Evolutionary conservation across 1,139 yeast genomes (phyloP).

Genomic region (Candida glucosophila): DNA sequence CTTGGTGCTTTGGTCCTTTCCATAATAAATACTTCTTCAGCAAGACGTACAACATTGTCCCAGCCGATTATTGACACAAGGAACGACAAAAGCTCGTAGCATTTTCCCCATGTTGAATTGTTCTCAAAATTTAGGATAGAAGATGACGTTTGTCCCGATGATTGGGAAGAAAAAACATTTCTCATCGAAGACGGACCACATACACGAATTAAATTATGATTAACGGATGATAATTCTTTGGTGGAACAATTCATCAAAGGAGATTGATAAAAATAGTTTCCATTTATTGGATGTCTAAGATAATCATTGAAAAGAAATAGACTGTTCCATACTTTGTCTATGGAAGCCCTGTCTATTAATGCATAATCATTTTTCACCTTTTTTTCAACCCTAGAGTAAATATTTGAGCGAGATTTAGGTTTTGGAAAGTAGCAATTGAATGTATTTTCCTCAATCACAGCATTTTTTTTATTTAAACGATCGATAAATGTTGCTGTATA

Average conservation of each 20-base stretch:
- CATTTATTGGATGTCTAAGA: slow-evolving; percentile 28
- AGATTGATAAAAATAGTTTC: slow-evolving; percentile 27
- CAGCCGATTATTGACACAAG: slow-evolving; percentile 33
- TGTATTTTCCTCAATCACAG: slow-evolving; percentile 22
- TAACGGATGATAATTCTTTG: slow-evolving; percentile 29
- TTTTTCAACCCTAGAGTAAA: slow-evolving; percentile 2
- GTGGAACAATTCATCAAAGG: slow-evolving; percentile 27
- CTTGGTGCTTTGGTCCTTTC: slow-evolving; percentile 2
- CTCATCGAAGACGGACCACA: slow-evolving; percentile 22
- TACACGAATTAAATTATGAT: slow-evolving; percentile 20
- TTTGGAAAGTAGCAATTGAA: slow-evolving; percentile 26
- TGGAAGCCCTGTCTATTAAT: slow-evolving; percentile 14
- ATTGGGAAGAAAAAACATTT: slow-evolving; percentile 22
- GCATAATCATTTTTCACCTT: slow-evolving; percentile 2
- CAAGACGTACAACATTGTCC: slow-evolving; percentile 23
- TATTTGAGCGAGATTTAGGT: slow-evolving; percentile 11
- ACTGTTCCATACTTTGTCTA: slow-evolving; percentile 25
- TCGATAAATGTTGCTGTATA: slow-evolving; percentile 19
- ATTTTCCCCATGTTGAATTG: slow-evolving; percentile 36
- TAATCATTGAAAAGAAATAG: slow-evolving; percentile 21
- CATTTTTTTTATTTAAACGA: slow-evolving; percentile 14
- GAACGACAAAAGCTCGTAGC: slow-evolving; percentile 30
- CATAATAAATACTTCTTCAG: slow-evolving; percentile 12
- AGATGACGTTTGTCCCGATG: slow-evolving; percentile 18
- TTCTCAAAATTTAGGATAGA: slow-evolving; percentile 27